A percentile compares a stretch with the other conserved stretches of the same genome.
These are phyloP conservation scores for Metschnikowia continentalis DNA, from an alignment of 805 yeast species.

Conservation along the genomic window DNA sequence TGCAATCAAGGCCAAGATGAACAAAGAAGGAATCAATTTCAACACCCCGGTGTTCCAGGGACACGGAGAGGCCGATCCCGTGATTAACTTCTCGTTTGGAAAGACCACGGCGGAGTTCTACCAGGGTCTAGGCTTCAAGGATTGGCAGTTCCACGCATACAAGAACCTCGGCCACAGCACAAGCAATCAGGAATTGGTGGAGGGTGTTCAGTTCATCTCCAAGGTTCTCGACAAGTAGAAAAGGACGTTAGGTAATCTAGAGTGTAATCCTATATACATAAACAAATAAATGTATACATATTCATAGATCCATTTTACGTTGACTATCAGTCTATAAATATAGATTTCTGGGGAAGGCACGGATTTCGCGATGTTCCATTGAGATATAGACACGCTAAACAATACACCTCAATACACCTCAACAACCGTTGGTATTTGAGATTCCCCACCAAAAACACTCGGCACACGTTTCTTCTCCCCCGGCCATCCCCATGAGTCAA, in stretches of 20 bases:
- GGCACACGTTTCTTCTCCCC: neutral
- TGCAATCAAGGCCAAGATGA: slow-evolving; percentile 14
- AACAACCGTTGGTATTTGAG: too few species aligned
- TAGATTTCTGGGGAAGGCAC: slow-evolving; percentile 1
- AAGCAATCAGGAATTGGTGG: slow-evolving; percentile 59
- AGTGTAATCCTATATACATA: too few species aligned
- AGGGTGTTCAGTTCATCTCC: slow-evolving; percentile 38
- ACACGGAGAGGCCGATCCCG: slow-evolving; percentile 78
- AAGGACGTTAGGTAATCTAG: too few species aligned
- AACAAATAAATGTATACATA: too few species aligned
- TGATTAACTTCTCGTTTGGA: slow-evolving; percentile 46
- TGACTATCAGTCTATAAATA: too few species aligned
- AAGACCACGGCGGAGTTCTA: slow-evolving; percentile 42
- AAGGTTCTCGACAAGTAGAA: slow-evolving; percentile 15
- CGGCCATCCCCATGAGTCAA: neutral
- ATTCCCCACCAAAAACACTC: neutral
- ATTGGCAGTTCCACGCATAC: slow-evolving; percentile 48
- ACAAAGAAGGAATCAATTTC: slow-evolving; percentile 38
- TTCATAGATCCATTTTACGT: too few species aligned
- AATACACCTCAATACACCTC: neutral
- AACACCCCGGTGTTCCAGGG: slow-evolving; percentile 81
- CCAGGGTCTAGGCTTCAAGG: slow-evolving; percentile 41
- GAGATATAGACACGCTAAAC: neutral
- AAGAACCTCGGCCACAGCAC: slow-evolving; percentile 66
- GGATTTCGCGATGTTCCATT: slow-evolving; percentile 1